phyloP scores from a whole-genome alignment of 1,284 basidiomycete genomes.

The Rhodotorula sp. region DNA sequence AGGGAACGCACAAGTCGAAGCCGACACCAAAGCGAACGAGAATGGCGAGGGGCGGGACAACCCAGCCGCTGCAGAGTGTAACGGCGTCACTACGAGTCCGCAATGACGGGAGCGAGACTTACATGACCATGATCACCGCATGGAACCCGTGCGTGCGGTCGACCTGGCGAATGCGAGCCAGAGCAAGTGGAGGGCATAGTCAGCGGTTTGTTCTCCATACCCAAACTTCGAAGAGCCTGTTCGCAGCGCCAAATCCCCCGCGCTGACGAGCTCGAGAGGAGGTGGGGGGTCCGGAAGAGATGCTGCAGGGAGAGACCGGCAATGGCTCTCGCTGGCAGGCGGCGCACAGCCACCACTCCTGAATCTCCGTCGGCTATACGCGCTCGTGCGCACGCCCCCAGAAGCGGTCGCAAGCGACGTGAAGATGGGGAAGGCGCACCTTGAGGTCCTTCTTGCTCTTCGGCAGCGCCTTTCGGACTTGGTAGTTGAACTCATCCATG shows the following conservation, averaged over 20 bases:
- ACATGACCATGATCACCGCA: conserved; percentile 80
- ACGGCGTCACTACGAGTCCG: not conserved
- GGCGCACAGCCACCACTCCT: no score
- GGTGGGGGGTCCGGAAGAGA: no score
- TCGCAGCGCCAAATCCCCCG: no score
- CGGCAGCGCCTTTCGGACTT: conserved; percentile 7
- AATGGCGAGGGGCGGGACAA: conserved; percentile 61
- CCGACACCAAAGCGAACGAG: conserved; percentile 92
- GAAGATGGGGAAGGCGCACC: not conserved
- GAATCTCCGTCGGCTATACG: no score
- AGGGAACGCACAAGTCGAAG: conserved; percentile 50
- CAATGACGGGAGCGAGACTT: conserved; percentile 42
- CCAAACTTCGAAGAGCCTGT: no score
- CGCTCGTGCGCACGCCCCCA: no score
- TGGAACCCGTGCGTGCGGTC: conserved; percentile 73
- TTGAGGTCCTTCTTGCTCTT: conserved; percentile 58
- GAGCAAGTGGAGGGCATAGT: no score
- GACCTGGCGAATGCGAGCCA: conserved; percentile 16
- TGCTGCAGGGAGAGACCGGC: not conserved
- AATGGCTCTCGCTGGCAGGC: not conserved
- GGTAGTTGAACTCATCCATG: conserved; percentile 8
- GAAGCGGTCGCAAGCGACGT: not conserved
- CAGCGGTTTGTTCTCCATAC: no score
- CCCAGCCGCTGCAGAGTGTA: conserved; percentile 24
- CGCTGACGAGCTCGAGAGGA: no score